Evolutionary conservation across 768 basidiomycete genomes (phyloP), one percentile per base, ranked within the genome.

Genomic region (Tricholoma sp.): DNA sequence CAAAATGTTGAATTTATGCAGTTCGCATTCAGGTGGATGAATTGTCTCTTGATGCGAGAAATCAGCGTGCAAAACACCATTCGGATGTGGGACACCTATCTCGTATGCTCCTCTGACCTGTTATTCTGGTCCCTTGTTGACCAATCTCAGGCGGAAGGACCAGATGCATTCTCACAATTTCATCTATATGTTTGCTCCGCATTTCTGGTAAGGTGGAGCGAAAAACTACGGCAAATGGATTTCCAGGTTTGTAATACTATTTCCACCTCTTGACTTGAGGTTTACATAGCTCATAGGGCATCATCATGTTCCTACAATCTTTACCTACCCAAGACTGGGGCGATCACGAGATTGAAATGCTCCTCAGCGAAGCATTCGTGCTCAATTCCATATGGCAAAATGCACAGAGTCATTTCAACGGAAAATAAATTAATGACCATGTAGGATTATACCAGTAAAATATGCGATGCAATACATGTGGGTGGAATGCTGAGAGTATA

Each of bases 11-110:
- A 98, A 75, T 99, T 97, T 67, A 97, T 99, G 88, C 97, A 99
- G 68, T 99, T 99, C 65, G 96, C 97, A 37, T 99, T 99, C 74
- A 82, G 97, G 52, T 99, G 97, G 97, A 98, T 99, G 94, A 98
- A 99, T 66, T 98, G 97, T 68, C 73, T 99, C 51, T 79, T 98
- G 57, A 98, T 99, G 96, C 82, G 97, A 56, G 97, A 98, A 75
- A 91, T 99, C 61, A 96, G 89, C 63, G 94, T 99, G 50, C 84
- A 88, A 64, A 96, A 98, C 69, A 98, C 96, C 15, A 91, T 98
- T 50, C 82, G 97, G 54, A 98, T 98, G 96, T 99, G 97, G 97
- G 97, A 99, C 69, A 98, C 97, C 11, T 99, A 99, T 71, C 74
- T 99, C 66, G 97, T 98, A 58, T 55, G 91, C 72, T 4, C 4